Percentiles rank a stretch among this genome's conserved stretches.
Conservation (phyloP, 1,139 yeast genomes). For the Taiozyma onychis region DNA sequence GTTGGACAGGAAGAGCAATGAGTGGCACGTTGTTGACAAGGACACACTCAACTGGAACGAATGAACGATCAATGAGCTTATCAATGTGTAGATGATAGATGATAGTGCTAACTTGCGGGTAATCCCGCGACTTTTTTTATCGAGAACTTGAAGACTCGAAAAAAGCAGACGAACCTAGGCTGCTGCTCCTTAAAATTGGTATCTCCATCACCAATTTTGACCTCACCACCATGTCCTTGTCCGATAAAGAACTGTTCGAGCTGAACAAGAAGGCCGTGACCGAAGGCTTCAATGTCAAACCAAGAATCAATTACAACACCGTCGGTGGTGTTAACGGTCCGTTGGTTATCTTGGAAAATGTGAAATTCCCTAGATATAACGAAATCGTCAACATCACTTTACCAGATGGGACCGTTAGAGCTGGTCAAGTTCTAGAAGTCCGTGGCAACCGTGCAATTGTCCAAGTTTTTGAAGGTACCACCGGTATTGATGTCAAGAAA, state of each 20-base stretch:
- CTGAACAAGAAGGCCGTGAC: conserved; percentile 89
- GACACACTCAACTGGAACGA: conserved; percentile 6
- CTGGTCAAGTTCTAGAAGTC: conserved; percentile 97
- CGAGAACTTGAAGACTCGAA: neutral
- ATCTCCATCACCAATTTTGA: neutral
- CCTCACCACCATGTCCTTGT: conserved; percentile 12
- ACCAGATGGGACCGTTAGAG: conserved; percentile 91
- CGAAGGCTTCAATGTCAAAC: conserved; percentile 84
- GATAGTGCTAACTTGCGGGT: neutral
- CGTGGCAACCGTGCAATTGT: conserved; percentile 96
- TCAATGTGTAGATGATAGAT: neutral
- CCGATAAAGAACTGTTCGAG: conserved; percentile 44
- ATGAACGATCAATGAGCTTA: neutral
- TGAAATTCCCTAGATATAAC: conserved; percentile 91
- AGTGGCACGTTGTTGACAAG: conserved; percentile 22
- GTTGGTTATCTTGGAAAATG: conserved; percentile 90
- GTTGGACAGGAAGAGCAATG: conserved; percentile 13
- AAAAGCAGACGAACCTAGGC: neutral
- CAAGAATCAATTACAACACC: conserved; percentile 88
- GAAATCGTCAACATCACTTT: conserved; percentile 95
- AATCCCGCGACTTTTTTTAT: neutral
- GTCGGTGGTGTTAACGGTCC: conserved; percentile 99
- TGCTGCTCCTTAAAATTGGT: neutral
- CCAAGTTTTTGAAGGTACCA: conserved; percentile 97
- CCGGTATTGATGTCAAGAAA: conserved; percentile 96